Conservation (phyloP, 768 basidiomycete genomes). For the Lactarius quietus region DNA sequence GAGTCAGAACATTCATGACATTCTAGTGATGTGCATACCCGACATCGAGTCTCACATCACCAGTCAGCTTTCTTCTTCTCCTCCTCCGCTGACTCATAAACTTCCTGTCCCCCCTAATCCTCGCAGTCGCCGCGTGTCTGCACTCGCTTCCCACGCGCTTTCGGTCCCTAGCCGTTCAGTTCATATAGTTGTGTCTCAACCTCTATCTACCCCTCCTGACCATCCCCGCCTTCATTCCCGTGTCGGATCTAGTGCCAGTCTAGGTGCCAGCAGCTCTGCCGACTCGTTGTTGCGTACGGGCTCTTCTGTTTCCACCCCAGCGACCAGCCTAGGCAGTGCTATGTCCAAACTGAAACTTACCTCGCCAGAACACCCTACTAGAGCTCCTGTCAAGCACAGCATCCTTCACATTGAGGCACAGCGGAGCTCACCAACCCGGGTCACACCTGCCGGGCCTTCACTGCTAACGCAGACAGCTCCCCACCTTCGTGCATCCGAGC, state of each 20-base stretch:
- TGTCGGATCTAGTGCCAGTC: constrained; percentile 30
- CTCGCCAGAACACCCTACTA: constrained; percentile 8
- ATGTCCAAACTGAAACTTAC: constrained; percentile 28
- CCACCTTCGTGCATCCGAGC: background rate
- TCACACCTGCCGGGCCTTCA: constrained; percentile 33
- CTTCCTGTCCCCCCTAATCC: constrained; percentile 77
- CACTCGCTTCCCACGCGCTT: constrained; percentile 52
- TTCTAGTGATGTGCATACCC: constrained; percentile 76
- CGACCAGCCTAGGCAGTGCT: constrained; percentile 33
- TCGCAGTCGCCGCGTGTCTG: constrained; percentile 53
- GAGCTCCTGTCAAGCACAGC: background rate
- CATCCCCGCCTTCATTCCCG: constrained; percentile 19
- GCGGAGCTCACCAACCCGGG: constrained; percentile 16
- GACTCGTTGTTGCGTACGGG: constrained; percentile 21
- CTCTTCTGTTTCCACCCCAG: constrained; percentile 29
- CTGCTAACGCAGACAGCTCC: constrained; percentile 35
- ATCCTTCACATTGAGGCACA: constrained; percentile 9
- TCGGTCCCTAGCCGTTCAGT: constrained; percentile 57
- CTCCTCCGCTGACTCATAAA: constrained; percentile 71
- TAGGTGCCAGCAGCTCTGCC: constrained; percentile 31
- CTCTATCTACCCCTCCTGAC: constrained; percentile 51
- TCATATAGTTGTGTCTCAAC: constrained; percentile 81
- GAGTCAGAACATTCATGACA: background rate
- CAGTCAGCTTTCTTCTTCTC: constrained; percentile 61
- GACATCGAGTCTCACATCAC: constrained; percentile 72